phyloP scores from a whole-genome alignment of 2,329 filamentous ascomycete species.

The Colletotrichum plurivorum region DNA sequence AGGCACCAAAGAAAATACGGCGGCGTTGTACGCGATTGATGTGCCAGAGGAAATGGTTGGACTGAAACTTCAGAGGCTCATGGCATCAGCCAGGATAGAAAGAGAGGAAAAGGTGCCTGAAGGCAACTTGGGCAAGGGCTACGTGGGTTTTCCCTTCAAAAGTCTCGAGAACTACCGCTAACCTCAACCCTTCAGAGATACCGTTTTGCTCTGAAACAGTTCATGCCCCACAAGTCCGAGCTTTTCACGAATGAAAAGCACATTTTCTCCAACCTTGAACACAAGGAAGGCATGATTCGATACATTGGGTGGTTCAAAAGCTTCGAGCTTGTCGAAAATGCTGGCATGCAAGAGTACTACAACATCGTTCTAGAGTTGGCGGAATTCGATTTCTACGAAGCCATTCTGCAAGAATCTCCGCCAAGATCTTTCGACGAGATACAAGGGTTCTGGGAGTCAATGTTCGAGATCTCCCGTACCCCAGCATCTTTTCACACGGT shows the following conservation, averaged over 20 bases:
- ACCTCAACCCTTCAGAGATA: background rate
- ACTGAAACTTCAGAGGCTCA: background rate
- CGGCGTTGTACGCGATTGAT: constrained; percentile 6
- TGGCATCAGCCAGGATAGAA: constrained; percentile 4
- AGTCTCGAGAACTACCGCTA: background rate
- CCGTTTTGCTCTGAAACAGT: constrained; percentile 28
- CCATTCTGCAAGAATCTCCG: background rate
- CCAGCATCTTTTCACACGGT: constrained; percentile 8
- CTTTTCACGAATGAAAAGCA: constrained; percentile 4
- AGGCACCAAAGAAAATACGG: constrained; percentile 5
- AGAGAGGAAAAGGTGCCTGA: background rate
- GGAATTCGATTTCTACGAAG: constrained; percentile 23
- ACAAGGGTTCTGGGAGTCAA: constrained; percentile 1
- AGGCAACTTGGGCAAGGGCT: background rate
- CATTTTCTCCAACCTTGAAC: constrained; percentile 1
- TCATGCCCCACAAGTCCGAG: background rate
- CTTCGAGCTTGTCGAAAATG: background rate
- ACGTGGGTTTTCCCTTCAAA: background rate
- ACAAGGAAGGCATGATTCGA: constrained; percentile 6
- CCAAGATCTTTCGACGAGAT: constrained; percentile 16
- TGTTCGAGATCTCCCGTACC: constrained; percentile 1
- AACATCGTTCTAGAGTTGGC: constrained; percentile 24
- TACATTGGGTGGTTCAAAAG: constrained; percentile 26
- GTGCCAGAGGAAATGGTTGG: constrained; percentile 27
- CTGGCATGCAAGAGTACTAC: background rate